A percentile compares a stretch with the other conserved stretches of the same genome.
Conservation (phyloP, 176 grass and related monocot genomes). For the Bothriochloa decipiens region DNA sequence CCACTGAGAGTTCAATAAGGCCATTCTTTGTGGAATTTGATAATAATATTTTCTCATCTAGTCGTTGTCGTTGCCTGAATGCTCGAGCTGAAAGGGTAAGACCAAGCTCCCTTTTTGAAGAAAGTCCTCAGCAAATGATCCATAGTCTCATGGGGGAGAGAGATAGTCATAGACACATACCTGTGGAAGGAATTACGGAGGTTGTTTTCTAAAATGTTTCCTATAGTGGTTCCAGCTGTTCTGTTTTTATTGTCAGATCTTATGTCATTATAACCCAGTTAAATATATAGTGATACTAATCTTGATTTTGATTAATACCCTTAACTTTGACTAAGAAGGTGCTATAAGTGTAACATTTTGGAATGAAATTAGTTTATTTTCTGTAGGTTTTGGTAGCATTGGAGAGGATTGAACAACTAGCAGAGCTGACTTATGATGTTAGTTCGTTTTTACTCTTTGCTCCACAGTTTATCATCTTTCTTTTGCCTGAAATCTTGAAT, state of each 20-base stretch:
- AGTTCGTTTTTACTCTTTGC: conserved; percentile 35
- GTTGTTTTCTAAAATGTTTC: conserved; percentile 47
- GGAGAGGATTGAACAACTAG: conserved; percentile 66
- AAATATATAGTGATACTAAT: neutral
- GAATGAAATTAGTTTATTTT: conserved; percentile 4
- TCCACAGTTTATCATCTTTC: conserved; percentile 2
- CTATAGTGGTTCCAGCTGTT: neutral
- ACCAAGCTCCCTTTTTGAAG: conserved; percentile 37
- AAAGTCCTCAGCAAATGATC: conserved; percentile 29
- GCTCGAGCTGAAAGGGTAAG: conserved; percentile 40
- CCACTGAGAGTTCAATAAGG: conserved; percentile 40
- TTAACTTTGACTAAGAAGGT: neutral
- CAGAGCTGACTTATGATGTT: conserved; percentile 69
- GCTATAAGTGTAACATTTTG: neutral
- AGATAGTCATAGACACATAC: conserved; percentile 35
- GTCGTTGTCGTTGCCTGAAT: conserved; percentile 29
- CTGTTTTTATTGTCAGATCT: conserved; percentile 3
- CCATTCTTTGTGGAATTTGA: conserved; percentile 47
- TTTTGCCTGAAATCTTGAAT: conserved; percentile 35
- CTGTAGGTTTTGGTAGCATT: conserved; percentile 68
- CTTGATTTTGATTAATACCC: neutral
- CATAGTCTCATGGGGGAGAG: conserved; percentile 27
- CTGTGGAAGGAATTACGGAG: conserved; percentile 71
- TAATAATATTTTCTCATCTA: conserved; percentile 44
- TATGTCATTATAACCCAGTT: conserved; percentile 21